phyloP scores from a whole-genome alignment of 345 rosid genomes.

The Diplotaxis tenuifolia region DNA sequence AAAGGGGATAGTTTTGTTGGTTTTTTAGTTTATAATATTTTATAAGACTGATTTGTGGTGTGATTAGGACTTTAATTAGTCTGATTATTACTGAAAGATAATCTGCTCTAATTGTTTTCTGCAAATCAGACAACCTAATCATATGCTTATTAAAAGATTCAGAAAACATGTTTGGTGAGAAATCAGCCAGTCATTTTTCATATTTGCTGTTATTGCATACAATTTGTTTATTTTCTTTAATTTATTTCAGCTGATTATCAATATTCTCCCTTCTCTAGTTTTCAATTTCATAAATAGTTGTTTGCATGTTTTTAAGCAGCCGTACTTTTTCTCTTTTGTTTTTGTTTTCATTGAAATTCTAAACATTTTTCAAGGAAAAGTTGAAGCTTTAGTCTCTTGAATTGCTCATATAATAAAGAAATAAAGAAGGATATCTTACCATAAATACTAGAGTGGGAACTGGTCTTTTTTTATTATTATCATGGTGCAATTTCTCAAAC shows the following conservation, averaged over 20 bases:
- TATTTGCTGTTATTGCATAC: neutral
- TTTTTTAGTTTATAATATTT: neutral
- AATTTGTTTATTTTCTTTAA: neutral
- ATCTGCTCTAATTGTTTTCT: neutral
- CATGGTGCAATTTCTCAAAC: slow-evolving; percentile 31
- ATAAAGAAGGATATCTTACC: slow-evolving; percentile 24
- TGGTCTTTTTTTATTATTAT: slow-evolving; percentile 16
- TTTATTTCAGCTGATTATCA: neutral
- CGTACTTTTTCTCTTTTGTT: neutral
- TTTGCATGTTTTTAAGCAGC: neutral
- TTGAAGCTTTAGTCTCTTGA: neutral
- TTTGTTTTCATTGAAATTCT: neutral
- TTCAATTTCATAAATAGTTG: neutral
- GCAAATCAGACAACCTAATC: neutral
- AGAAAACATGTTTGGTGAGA: neutral
- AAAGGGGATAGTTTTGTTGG: neutral
- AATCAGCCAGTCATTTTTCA: neutral
- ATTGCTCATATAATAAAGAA: neutral
- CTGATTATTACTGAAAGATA: neutral
- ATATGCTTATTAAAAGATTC: neutral
- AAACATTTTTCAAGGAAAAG: neutral
- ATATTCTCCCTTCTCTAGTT: neutral
- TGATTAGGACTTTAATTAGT: neutral
- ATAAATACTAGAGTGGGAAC: slow-evolving; percentile 31
- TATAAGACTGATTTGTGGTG: neutral